Percentiles rank a stretch among this genome's conserved stretches.
These are phyloP conservation scores for Myotisia sp. DNA, from an alignment of 2,329 filamentous ascomycete genomes.

Conservation along the genomic window DNA sequence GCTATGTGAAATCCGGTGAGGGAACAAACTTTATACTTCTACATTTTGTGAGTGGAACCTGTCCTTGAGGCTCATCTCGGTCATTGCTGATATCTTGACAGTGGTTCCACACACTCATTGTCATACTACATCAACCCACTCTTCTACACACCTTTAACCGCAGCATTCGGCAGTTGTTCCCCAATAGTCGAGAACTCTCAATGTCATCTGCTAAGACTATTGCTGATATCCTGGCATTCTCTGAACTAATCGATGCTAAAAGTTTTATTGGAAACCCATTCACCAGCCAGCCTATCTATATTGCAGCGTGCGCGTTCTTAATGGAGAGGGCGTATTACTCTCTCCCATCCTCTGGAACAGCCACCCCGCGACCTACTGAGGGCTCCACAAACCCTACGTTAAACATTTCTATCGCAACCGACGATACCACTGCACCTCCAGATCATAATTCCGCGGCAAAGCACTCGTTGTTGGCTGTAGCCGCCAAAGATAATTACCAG, in stretches of 20 bases:
- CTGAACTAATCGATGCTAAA: constrained; percentile 70
- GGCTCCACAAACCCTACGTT: constrained; percentile 21
- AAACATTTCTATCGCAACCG: constrained; percentile 20
- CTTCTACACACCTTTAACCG: constrained; percentile 63
- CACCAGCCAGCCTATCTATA: constrained; percentile 80
- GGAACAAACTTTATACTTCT: constrained; percentile 76
- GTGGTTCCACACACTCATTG: constrained; percentile 79
- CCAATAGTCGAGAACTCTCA: constrained; percentile 64
- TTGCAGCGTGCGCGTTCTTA: constrained; percentile 75
- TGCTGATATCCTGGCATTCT: constrained; percentile 74
- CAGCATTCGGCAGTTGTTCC: constrained; percentile 55
- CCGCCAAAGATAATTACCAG: constrained; percentile 76
- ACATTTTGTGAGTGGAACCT: constrained; percentile 42
- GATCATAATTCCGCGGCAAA: constrained; percentile 35
- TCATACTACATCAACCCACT: constrained; percentile 71
- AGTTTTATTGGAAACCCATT: constrained; percentile 82
- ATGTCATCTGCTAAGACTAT: constrained; percentile 89
- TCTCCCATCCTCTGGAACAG: constrained; percentile 48
- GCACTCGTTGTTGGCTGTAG: constrained; percentile 63
- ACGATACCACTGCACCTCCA: constrained; percentile 17
- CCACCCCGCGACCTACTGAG: constrained; percentile 34
- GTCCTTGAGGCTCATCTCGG: not conserved
- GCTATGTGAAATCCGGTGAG: constrained; percentile 65
- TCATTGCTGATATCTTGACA: constrained; percentile 7
- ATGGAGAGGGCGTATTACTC: constrained; percentile 66